These are phyloP conservation scores for Arabidopsis arenosa DNA, from an alignment of 345 rosid species.

Conservation along the genomic window DNA sequence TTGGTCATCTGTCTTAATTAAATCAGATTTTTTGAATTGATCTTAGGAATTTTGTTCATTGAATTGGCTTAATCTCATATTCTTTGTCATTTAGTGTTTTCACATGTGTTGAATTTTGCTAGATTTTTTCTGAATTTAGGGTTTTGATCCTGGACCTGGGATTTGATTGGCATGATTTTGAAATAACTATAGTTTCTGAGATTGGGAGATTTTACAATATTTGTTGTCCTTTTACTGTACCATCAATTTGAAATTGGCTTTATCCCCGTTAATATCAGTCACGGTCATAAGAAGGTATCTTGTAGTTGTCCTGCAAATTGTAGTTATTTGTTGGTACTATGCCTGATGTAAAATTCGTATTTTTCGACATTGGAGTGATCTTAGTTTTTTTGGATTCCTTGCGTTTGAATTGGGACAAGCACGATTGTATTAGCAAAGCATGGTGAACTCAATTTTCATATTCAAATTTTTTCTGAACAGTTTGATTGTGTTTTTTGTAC, in stretches of 20 bases:
- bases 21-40: neutral
- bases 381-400: constrained; percentile 17
- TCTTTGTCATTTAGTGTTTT: neutral
- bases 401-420: neutral
- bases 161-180: constrained; percentile 13
- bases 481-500: neutral
- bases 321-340: constrained; percentile 6
- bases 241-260: constrained; percentile 6
- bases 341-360: neutral
- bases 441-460: neutral
- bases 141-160: constrained; percentile 32
- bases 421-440: neutral
- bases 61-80: constrained; percentile 15
- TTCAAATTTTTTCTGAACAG: neutral
- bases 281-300: neutral
- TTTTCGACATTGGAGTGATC: constrained; percentile 1
- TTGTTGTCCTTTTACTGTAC: neutral
- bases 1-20: neutral
- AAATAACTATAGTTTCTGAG: constrained; percentile 5
- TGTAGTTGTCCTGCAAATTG: constrained; percentile 17
- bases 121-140: constrained; percentile 12
- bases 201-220: constrained; percentile 2
- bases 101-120: constrained; percentile 18
- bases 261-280: neutral
- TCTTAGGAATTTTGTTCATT: constrained; percentile 1